Evolutionary conservation across 129 eudicot species (phyloP), one percentile per base, ranked within the genome.

Genomic region (Silybum marianum): DNA sequence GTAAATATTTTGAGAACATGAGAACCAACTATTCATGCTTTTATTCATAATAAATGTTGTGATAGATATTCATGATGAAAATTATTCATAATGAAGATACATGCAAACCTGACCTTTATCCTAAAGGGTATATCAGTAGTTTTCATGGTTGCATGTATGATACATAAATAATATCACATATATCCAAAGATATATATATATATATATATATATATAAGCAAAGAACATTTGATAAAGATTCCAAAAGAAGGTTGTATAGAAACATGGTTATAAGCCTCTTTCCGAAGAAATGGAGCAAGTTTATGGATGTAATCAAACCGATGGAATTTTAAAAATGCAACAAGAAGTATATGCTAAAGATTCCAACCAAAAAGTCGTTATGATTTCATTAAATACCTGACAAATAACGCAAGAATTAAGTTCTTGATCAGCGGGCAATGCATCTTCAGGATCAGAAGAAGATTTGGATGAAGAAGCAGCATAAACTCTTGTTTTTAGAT

Each of bases 401-500:
- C 99, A 96, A 80, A 96, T 84, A 32, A 89, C 97, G 46, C 99
- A 96, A 63, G 86, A 91, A 66, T 90, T 86, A 63, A 69, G 79
- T 80, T 88, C 87, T 82, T 85, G 92, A 78, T 92, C 90, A 28
- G 7, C 68, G 40, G 81, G 80, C 62, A 88, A 42, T 78, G 84
- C 73, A 39, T 86, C 90, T 84, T 85, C 86, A 51, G 78, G 77
- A 65, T 90, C 80, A 70, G 78, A 70, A 81, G 83, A 18, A 84
- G 93, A 78, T 79, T 86, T 63, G 21, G 71, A 77, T 63, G 78
- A 62, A 62, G 78, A 62, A 62, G 86, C 30, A 68, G 48, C 76
- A 81, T 73, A 90, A 54, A 63, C 70, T 86, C 89, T 86, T 34
- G 85, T 84, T 84, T 91, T 91, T 81, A 96, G 78, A 76, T 82